These are phyloP conservation scores for Flaveria brownii DNA, from an alignment of 129 eudicot genomes.

Conservation along the genomic window DNA sequence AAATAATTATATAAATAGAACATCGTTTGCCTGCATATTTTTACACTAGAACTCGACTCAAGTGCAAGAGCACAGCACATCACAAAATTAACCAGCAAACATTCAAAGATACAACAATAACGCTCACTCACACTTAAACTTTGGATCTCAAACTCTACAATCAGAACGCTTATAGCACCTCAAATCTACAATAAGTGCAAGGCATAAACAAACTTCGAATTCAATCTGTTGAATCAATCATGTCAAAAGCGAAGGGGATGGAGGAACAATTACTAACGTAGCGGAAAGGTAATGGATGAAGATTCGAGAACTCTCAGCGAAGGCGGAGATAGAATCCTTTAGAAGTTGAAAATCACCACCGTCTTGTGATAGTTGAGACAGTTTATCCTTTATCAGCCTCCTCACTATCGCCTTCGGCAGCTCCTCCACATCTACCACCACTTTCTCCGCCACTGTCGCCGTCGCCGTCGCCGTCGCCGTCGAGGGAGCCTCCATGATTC, in stretches of 20 bases:
- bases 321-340: conserved; percentile 74
- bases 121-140: background rate
- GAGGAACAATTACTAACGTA: conserved; percentile 42
- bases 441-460: conserved; percentile 46
- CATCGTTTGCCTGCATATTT: too few relatives aligned
- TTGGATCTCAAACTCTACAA: background rate
- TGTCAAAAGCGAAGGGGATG: background rate
- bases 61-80: background rate
- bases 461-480: conserved; percentile 29
- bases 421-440: conserved; percentile 58
- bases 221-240: background rate
- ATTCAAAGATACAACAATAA: background rate
- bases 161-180: background rate
- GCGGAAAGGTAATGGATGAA: conserved; percentile 95
- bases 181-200: background rate
- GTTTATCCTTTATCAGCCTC: conserved; percentile 84
- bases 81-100: background rate
- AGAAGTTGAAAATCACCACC: conserved; percentile 59
- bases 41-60: background rate
- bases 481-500: background rate
- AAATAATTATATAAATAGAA: too few relatives aligned
- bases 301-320: conserved; percentile 84
- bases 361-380: conserved; percentile 66
- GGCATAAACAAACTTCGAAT: background rate
- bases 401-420: conserved; percentile 88